phyloP scores from a whole-genome alignment of 2,329 filamentous ascomycete genomes.

The Botrytis hyacinthi region DNA sequence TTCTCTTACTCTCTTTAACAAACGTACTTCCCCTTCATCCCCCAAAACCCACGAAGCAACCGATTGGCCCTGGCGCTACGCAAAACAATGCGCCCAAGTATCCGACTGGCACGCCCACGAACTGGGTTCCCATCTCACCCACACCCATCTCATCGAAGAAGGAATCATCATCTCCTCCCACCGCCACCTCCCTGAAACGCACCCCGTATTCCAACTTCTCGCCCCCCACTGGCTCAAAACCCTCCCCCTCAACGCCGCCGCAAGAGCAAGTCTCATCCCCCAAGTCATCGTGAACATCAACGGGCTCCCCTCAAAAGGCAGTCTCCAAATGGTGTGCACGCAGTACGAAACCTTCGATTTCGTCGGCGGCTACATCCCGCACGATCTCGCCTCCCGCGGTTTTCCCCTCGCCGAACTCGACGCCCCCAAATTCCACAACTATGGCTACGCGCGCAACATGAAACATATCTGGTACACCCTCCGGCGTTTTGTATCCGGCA shows the following conservation, averaged over 20 bases:
- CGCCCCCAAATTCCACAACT: background rate
- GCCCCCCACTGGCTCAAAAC: slow-evolving; percentile 52
- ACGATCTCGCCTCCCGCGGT: background rate
- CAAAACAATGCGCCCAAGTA: slow-evolving; percentile 49
- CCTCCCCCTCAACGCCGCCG: slow-evolving; percentile 49
- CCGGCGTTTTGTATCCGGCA: slow-evolving; percentile 1
- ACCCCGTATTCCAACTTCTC: slow-evolving; percentile 46
- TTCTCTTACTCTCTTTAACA: slow-evolving; percentile 51
- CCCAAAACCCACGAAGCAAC: slow-evolving; percentile 39
- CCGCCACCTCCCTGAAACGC: slow-evolving; percentile 43
- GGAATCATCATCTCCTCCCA: slow-evolving; percentile 48
- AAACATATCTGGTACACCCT: slow-evolving; percentile 7
- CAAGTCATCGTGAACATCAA: slow-evolving; percentile 44
- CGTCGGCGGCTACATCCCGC: background rate
- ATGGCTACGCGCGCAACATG: slow-evolving; percentile 15
- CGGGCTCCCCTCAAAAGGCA: background rate
- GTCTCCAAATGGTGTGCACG: background rate
- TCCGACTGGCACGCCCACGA: slow-evolving; percentile 51
- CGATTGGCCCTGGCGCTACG: slow-evolving; percentile 54
- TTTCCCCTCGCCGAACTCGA: background rate
- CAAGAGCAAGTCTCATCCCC: slow-evolving; percentile 46
- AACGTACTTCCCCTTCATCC: slow-evolving; percentile 40
- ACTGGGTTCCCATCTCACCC: slow-evolving; percentile 46
- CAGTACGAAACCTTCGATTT: slow-evolving; percentile 19
- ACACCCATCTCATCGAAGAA: slow-evolving; percentile 50